phyloP scores from a whole-genome alignment of 192 early-diverging fungal genomes.

The Chytriomyces sp. region DNA sequence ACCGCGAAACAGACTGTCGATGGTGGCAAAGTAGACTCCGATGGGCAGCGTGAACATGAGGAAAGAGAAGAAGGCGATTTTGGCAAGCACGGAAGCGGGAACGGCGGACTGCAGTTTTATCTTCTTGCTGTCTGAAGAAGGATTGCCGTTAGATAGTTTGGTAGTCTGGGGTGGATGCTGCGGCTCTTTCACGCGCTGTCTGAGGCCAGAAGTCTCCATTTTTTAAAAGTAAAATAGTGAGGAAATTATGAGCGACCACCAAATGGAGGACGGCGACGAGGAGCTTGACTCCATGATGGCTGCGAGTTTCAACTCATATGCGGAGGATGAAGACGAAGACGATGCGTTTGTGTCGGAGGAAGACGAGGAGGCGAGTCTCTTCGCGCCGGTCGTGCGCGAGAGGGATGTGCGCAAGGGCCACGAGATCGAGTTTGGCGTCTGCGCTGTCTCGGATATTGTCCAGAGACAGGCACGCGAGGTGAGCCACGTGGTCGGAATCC shows the following conservation, averaged over 20 bases:
- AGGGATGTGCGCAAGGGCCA: conserved; percentile 42
- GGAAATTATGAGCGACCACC: no score
- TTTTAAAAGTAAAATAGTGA: no score
- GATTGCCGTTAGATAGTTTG: no score
- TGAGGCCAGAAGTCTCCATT: no score
- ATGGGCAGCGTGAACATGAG: conserved; percentile 41
- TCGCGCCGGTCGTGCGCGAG: conserved; percentile 61
- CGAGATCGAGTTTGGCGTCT: background rate
- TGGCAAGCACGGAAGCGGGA: conserved; percentile 17
- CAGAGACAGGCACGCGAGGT: conserved; percentile 67
- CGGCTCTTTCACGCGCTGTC: no score
- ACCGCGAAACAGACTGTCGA: conserved; percentile 28
- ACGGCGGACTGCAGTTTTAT: background rate
- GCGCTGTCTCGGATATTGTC: conserved; percentile 58
- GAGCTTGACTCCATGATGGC: no score
- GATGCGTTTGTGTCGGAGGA: conserved; percentile 37
- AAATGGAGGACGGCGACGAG: no score
- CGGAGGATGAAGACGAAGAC: conserved; percentile 28
- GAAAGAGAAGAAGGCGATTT: conserved; percentile 37
- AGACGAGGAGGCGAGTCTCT: conserved; percentile 55
- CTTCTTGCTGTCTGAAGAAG: background rate
- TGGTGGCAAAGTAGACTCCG: conserved; percentile 28
- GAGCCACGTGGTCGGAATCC: conserved; percentile 71
- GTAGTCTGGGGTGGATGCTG: no score
- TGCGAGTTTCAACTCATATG: background rate